Percentiles rank a stretch among this genome's conserved stretches.
These are phyloP conservation scores for Xylariaceae sp. DNA, from an alignment of 2,329 filamentous ascomycete species.

Conservation along the genomic window DNA sequence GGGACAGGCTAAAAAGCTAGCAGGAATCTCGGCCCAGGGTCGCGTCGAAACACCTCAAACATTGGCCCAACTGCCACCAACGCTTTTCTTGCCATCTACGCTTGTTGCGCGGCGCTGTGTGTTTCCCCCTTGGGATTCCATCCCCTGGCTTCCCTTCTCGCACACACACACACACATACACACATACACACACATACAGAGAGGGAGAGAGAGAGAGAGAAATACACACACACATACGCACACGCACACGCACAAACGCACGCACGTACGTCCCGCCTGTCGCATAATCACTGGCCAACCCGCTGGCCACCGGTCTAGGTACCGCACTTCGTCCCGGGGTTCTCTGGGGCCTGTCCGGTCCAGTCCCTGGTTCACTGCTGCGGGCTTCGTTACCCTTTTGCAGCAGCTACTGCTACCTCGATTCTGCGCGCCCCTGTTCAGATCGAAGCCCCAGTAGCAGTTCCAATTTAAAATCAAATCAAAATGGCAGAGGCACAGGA, in stretches of 20 bases:
- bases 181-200: not conserved
- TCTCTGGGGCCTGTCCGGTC: constrained; percentile 21
- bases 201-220: too few relatives aligned
- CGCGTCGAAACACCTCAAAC: constrained; percentile 33
- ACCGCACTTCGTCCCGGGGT: constrained; percentile 20
- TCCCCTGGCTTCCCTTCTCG: constrained; percentile 15
- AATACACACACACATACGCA: constrained; percentile 7
- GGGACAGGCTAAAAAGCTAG: constrained; percentile 30
- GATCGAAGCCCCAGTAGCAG: constrained; percentile 32
- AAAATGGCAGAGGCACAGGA: constrained; percentile 34
- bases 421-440: constrained; percentile 32
- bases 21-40: constrained; percentile 35
- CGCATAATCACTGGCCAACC: constrained; percentile 11
- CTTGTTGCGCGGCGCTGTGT: constrained; percentile 19
- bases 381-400: constrained; percentile 32
- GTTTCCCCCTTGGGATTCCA: constrained; percentile 19
- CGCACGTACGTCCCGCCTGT: constrained; percentile 20
- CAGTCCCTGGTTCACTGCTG: constrained; percentile 30
- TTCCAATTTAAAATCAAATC: constrained; percentile 36
- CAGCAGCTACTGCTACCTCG: constrained; percentile 22
- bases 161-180: constrained; percentile 6
- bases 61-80: constrained; percentile 29
- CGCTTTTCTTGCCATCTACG: constrained; percentile 17
- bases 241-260: constrained; percentile 10
- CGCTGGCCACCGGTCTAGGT: constrained; percentile 23